phyloP scores from a whole-genome alignment of 768 basidiomycete genomes.

The Tricholoma bakamatsutake region DNA sequence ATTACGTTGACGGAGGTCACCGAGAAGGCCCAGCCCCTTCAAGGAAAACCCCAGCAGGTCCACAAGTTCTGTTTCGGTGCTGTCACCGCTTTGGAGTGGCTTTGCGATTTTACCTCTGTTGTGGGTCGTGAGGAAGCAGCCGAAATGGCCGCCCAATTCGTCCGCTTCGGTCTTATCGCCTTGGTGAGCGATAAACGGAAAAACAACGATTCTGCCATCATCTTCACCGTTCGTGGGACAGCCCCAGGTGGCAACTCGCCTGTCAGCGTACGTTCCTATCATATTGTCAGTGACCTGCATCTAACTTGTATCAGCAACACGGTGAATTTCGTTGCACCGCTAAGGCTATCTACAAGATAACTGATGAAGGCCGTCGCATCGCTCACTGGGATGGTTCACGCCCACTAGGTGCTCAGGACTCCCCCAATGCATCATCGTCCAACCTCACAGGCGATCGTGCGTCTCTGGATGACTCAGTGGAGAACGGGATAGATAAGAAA shows the following conservation, averaged over 20 bases:
- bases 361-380: conserved; percentile 81
- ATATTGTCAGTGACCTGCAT: conserved; percentile 8
- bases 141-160: conserved; percentile 97
- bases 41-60: conserved; percentile 39
- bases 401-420: conserved; percentile 37
- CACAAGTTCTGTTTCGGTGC: conserved; percentile 82
- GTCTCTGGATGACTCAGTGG: conserved; percentile 48
- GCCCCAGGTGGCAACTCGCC: conserved; percentile 71
- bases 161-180: conserved; percentile 85
- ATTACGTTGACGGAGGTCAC: conserved; percentile 64
- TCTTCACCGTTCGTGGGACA: conserved; percentile 85
- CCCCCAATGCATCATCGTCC: conserved; percentile 61
- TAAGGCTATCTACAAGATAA: conserved; percentile 92
- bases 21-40: conserved; percentile 55
- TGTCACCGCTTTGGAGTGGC: conserved; percentile 89
- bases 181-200: conserved; percentile 90
- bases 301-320: conserved; percentile 52
- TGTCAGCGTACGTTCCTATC: conserved; percentile 50
- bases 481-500: conserved; percentile 24
- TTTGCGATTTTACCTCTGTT: conserved; percentile 95
- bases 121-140: conserved; percentile 95
- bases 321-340: conserved; percentile 96
- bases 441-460: conserved; percentile 56
- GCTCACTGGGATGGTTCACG: conserved; percentile 74
- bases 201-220: conserved; percentile 88